Evolutionary conservation across 1,284 basidiomycete genomes (phyloP), one percentile per base, ranked within the genome.

Genomic region (Vanrija sp.): DNA sequence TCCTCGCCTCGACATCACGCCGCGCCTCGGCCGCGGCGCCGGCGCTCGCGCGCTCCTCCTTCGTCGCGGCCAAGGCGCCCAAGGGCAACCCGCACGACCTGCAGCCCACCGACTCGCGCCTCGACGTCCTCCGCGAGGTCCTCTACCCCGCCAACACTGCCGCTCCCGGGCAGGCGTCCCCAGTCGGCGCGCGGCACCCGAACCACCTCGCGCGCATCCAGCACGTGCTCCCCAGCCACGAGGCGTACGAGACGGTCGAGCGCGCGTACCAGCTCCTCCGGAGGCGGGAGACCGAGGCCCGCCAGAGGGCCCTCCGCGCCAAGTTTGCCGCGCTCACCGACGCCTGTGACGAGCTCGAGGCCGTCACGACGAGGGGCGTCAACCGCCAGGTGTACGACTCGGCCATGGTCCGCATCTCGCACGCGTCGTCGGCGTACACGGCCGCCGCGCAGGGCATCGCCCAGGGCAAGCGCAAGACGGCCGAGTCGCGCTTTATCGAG

Each of bases 241-340:
- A 97, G 75, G 90, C 90, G 0, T 91, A 98, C 78, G 85, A 91
- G 64, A 98, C 93, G 7, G 92, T 98, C 59, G 88, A 89, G 61
- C 85, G 94, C 37, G 94, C 94, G 4, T 98, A 88, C 88, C 78
- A 86, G 51, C 81, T 98, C 19, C 85, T 88, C 76, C 82, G 85
- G 64, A 82, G 91, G 35, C 84, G 88, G 65, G 65, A 84, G 53
- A 82, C 91, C 45, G 84, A 87, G 70, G 77, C 79, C 63, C 82
- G 87, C 41, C 80, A 84, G 35, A 81, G 78, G 41, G 85, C 87
- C 66, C 69, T 89, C 58, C 75, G 78, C 54, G 80, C 84, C 66
- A 91, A 92, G 74, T 88, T 85, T 65, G 80, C 82, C 53, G 82
- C 82, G 64, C 88, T 94, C 88, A 78, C 77, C 66, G 78, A 76